phyloP scores from a whole-genome alignment of 1,284 basidiomycete genomes.

The Fistulina hepatica region DNA sequence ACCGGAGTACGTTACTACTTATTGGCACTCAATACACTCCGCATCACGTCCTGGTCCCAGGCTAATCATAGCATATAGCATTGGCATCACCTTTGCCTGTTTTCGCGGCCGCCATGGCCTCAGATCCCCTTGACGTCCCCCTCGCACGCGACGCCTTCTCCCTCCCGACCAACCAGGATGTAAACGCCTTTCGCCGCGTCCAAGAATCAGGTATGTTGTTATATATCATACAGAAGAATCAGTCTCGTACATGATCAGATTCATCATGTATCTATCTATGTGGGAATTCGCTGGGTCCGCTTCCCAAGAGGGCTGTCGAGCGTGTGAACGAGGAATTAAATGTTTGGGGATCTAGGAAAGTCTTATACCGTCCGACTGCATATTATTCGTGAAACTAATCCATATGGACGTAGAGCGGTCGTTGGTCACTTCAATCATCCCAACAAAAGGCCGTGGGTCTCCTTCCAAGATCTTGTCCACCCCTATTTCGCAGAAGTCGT shows the following conservation, averaged over 20 bases:
- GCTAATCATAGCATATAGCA: no score
- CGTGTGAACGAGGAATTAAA: constrained; percentile 78
- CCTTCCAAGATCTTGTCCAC: constrained; percentile 63
- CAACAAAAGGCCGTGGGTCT: constrained; percentile 74
- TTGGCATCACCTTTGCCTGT: no score
- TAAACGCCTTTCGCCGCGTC: constrained; percentile 37
- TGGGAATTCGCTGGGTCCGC: constrained; percentile 89
- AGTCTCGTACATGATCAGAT: constrained; percentile 29
- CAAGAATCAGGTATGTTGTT: constrained; percentile 26
- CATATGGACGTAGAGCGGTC: constrained; percentile 72
- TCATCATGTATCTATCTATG: constrained; percentile 76
- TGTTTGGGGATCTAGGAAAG: constrained; percentile 78
- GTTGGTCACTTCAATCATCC: constrained; percentile 90
- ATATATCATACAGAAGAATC: background rate
- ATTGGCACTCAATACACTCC: no score
- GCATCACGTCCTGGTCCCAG: no score
- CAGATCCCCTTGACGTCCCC: no score
- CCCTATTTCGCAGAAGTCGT: constrained; percentile 77
- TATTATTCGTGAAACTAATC: constrained; percentile 11
- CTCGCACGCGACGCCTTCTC: constrained; percentile 45
- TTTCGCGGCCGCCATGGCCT: no score
- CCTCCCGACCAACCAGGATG: constrained; percentile 47
- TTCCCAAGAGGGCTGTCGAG: constrained; percentile 63
- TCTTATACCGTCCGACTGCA: constrained; percentile 11
- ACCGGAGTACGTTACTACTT: no score